Base-by-base conservation (phyloP, 805 yeast genomes). In the Teunomyces panamensis region DNA sequence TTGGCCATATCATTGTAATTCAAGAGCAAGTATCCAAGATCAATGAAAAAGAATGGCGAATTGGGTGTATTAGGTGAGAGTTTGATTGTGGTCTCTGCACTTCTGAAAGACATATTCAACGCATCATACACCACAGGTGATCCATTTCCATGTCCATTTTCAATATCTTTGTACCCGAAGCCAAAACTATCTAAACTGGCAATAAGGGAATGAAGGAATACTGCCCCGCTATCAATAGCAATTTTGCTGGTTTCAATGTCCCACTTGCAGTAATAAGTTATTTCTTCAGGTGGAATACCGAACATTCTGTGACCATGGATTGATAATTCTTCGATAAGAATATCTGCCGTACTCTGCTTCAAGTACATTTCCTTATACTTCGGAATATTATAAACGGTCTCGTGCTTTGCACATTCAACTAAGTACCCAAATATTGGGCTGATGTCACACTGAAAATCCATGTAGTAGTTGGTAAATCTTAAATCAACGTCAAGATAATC, bases 201-300 rank as follows among this genome's bases (percentile, higher is more conserved):
- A 0, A 56, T 52, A 9, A 86, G 57, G 0, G 77, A 74, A 32
- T 69, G 67, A 8, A 83, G 20, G 48, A 81, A 75, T 3, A 56
- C 48, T 0, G 83, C 70, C 8, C 74, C 67, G 1, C 87, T 78
- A 47, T 81, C 75, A 9, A 88, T 64, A 1, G 56, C 48, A 4
- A 90, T 67, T 4, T 69, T 71, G 8, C 91, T 96, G 1, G 85
- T 60, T 26, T 78, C 80, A 55, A 94, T 81, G 49, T 86, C 91
- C 99, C 99, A 94, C 50, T 87, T 84, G 58, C 97, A 90, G 53
- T 80, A 82, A 60, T 88, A 94, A 0, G 97, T 89, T 0, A 92
- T 89, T 60, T 89, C 96, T 6, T 75, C 71, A 0, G 97, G 97
- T 0, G 96, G 96, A 2, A 89, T 62, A 0, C 99, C 99, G 70